Evolutionary conservation across 2,329 filamentous ascomycete genomes (phyloP).

Genomic region (Beauveria sp.): DNA sequence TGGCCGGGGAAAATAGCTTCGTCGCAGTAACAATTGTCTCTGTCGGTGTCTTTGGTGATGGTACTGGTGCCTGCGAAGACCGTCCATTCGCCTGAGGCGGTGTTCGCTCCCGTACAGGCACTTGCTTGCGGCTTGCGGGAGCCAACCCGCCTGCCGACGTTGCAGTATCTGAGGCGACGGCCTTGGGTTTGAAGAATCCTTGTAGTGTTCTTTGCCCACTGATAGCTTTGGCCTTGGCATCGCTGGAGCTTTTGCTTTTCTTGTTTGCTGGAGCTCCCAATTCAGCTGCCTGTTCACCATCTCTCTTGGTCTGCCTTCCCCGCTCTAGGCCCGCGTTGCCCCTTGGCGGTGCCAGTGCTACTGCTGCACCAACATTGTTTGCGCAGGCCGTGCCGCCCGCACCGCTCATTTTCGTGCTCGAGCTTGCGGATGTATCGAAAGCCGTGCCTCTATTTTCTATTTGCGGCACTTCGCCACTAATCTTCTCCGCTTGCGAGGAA

Average conservation of each 20-base stretch:
- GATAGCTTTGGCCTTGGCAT: conserved; percentile 20
- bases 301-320: conserved; percentile 18
- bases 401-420: background rate
- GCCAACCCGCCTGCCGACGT: background rate
- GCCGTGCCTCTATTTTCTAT: background rate
- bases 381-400: background rate
- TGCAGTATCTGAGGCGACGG: background rate
- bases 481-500: background rate
- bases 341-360: background rate
- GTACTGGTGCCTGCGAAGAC: background rate
- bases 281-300: conserved; percentile 14
- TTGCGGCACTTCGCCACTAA: background rate
- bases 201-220: conserved; percentile 52
- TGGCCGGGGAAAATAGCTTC: conserved; percentile 21
- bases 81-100: background rate
- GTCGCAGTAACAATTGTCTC: background rate
- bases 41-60: background rate
- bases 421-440: background rate
- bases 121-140: background rate
- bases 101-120: background rate
- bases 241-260: conserved; percentile 25
- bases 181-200: conserved; percentile 70
- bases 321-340: background rate
- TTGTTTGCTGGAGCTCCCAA: conserved; percentile 26
- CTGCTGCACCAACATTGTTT: background rate